phyloP scores from a whole-genome alignment of 768 basidiomycete species.

The Boletales sp. region DNA sequence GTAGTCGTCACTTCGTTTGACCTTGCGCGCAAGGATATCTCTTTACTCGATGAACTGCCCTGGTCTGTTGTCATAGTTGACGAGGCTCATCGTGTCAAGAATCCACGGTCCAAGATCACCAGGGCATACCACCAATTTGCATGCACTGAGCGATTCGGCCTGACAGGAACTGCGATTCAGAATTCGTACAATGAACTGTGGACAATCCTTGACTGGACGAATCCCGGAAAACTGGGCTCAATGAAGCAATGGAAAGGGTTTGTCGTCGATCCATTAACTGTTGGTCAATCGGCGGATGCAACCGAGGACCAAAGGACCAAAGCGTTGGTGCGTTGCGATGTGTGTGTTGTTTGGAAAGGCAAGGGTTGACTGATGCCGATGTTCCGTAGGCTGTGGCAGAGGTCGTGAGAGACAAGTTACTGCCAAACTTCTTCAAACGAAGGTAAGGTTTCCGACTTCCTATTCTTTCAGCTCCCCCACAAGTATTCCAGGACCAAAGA shows the following conservation, averaged over 20 bases:
- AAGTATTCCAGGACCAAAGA: constrained; percentile 58
- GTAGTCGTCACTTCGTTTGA: constrained; percentile 83
- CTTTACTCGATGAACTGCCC: constrained; percentile 59
- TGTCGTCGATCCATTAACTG: constrained; percentile 62
- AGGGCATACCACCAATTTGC: constrained; percentile 66
- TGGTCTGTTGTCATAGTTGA: constrained; percentile 80
- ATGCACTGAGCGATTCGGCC: constrained; percentile 71
- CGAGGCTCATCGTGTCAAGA: constrained; percentile 90
- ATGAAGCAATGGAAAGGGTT: constrained; percentile 72
- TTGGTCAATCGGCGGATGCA: constrained; percentile 65
- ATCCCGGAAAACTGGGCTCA: constrained; percentile 73
- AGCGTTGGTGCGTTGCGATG: constrained; percentile 40
- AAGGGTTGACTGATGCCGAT: not conserved
- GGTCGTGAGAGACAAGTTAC: constrained; percentile 58
- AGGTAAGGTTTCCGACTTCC: constrained; percentile 41
- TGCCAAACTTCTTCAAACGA: constrained; percentile 83
- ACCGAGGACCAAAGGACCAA: constrained; percentile 58
- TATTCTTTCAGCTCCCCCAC: not conserved
- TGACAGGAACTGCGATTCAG: constrained; percentile 84
- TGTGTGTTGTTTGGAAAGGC: not conserved
- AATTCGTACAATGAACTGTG: constrained; percentile 90
- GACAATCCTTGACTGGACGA: constrained; percentile 92
- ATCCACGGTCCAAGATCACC: constrained; percentile 61
- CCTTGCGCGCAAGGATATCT: constrained; percentile 67
- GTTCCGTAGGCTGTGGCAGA: constrained; percentile 50